These are phyloP conservation scores for Paradendryphiella salina DNA, from an alignment of 2,329 filamentous ascomycete species.

Conservation along the genomic window DNA sequence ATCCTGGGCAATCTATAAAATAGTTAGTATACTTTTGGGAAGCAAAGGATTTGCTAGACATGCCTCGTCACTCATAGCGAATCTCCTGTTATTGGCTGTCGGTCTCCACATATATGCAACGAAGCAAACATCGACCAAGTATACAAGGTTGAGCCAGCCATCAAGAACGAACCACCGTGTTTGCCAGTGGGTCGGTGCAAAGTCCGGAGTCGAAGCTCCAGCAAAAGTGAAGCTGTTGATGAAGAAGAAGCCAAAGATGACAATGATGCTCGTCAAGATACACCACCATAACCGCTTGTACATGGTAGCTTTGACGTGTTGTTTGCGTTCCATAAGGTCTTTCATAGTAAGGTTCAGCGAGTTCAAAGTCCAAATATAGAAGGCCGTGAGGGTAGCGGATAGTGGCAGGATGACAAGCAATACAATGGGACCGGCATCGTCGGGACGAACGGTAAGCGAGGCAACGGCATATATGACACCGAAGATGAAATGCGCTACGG, in stretches of 20 bases:
- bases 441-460: conserved; percentile 84
- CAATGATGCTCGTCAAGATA: conserved; percentile 85
- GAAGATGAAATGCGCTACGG: conserved; percentile 91
- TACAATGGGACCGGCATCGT: conserved; percentile 85
- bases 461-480: conserved; percentile 91
- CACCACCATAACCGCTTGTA: conserved; percentile 99
- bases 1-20: conserved; percentile 79
- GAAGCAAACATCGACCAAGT: conserved; percentile 89
- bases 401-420: conserved; percentile 91
- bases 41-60: conserved; percentile 18
- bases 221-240: conserved; percentile 96
- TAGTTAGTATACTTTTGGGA: conserved; percentile 35
- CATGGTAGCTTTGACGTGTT: conserved; percentile 91
- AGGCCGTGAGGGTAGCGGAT: conserved; percentile 88
- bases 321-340: conserved; percentile 91
- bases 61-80: conserved; percentile 97
- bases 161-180: conserved; percentile 96
- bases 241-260: conserved; percentile 98
- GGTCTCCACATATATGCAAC: conserved; percentile 96
- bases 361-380: conserved; percentile 98
- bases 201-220: conserved; percentile 79
- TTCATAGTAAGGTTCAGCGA: conserved; percentile 94
- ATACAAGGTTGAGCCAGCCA: conserved; percentile 95
- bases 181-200: conserved; percentile 96
- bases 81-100: conserved; percentile 93